Evolutionary conservation across 2,329 filamentous ascomycete genomes (phyloP).

Genomic region (Thielaviopsis euricoi): DNA sequence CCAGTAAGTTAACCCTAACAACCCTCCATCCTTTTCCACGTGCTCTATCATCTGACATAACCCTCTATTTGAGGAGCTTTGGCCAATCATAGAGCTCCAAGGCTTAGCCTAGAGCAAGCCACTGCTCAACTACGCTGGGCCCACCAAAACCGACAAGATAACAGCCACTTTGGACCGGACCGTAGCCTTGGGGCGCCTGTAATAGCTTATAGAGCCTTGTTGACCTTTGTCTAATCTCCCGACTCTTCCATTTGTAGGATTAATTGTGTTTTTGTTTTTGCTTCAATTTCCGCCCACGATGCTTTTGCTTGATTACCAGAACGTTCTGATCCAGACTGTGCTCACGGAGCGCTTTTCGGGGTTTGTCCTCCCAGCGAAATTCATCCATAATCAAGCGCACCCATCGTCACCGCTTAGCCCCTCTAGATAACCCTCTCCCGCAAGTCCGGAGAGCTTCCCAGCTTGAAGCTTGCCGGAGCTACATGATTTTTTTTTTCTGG

Average conservation of each 20-base stretch:
- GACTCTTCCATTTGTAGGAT: neutral
- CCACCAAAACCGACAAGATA: constrained; percentile 5
- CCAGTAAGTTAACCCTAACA: neutral
- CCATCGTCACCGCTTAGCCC: constrained; percentile 8
- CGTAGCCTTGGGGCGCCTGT: constrained; percentile 2
- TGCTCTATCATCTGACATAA: neutral
- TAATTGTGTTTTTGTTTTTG: neutral
- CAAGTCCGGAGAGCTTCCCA: constrained; percentile 11
- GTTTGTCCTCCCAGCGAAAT: constrained; percentile 28
- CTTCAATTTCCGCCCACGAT: constrained; percentile 26
- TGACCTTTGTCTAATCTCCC: neutral
- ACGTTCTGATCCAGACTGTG: constrained; percentile 91
- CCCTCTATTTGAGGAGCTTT: neutral
- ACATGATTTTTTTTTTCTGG: neutral
- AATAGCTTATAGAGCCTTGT: constrained; percentile 6
- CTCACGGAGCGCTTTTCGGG: constrained; percentile 87
- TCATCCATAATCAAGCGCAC: neutral
- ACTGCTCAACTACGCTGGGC: constrained; percentile 7
- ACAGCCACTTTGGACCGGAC: constrained; percentile 6
- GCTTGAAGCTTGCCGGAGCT: neutral
- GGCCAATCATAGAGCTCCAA: constrained; percentile 8
- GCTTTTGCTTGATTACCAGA: constrained; percentile 98
- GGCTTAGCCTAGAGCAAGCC: neutral
- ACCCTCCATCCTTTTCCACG: neutral
- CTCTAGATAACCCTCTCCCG: neutral